A percentile compares a stretch with the other conserved stretches of the same genome.
These are phyloP conservation scores for Neurospora cerealis DNA, from an alignment of 495 filamentous ascomycete genomes.

Conservation along the genomic window DNA sequence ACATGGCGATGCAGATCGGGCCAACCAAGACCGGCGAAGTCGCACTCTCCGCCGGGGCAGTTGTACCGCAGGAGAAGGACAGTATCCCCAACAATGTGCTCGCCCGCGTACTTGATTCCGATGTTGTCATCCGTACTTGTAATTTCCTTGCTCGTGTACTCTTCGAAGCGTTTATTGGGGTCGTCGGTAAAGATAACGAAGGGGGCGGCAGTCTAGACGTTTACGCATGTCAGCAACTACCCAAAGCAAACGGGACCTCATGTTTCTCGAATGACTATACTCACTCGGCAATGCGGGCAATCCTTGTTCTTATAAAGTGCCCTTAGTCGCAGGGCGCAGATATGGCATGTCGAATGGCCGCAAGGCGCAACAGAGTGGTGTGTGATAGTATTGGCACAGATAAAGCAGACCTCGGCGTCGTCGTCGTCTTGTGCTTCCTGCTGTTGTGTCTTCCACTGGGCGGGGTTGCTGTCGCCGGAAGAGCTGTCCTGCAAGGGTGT, in stretches of 20 bases:
- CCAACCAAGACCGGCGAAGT: slow-evolving; percentile 87
- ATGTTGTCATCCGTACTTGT: slow-evolving; percentile 67
- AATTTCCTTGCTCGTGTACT: slow-evolving; percentile 65
- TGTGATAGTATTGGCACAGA: slow-evolving; percentile 79
- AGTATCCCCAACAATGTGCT: slow-evolving; percentile 81
- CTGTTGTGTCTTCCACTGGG: slow-evolving; percentile 3
- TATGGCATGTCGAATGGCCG: slow-evolving; percentile 92
- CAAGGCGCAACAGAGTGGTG: slow-evolving; percentile 84
- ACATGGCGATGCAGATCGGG: slow-evolving; percentile 91
- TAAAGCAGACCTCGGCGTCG: slow-evolving; percentile 85
- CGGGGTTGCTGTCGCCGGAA: neutral
- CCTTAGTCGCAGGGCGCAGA: slow-evolving; percentile 79
- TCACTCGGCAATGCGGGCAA: slow-evolving; percentile 86
- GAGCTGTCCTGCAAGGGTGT: neutral
- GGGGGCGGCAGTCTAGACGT: slow-evolving; percentile 56
- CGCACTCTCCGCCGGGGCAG: slow-evolving; percentile 76
- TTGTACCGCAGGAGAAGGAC: slow-evolving; percentile 86
- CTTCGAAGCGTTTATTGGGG: slow-evolving; percentile 66
- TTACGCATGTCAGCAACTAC: slow-evolving; percentile 1
- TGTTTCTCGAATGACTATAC: slow-evolving; percentile 14
- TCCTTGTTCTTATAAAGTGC: slow-evolving; percentile 92
- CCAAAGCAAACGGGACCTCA: neutral
- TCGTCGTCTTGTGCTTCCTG: slow-evolving; percentile 39
- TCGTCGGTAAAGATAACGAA: slow-evolving; percentile 91
- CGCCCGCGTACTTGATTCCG: slow-evolving; percentile 80